Conservation (phyloP, 176 grass and related monocot species). For the Aegilops tauschii region DNA sequence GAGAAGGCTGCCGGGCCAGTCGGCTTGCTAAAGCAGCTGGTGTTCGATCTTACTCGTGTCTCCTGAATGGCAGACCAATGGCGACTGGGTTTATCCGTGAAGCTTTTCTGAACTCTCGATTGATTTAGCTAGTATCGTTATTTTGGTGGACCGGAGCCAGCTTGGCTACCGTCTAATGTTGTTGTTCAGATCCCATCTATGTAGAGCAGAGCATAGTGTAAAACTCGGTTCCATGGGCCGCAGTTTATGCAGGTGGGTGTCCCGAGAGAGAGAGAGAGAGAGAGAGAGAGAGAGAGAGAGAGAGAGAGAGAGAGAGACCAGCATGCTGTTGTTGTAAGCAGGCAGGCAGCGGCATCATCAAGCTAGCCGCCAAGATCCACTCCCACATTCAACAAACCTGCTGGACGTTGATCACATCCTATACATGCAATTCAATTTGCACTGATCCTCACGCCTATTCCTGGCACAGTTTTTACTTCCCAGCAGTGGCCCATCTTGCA, state of each 20-base stretch:
- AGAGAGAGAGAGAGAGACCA: no score
- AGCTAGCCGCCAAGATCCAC: neutral
- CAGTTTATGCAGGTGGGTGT: neutral
- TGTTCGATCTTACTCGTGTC: neutral
- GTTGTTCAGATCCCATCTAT: neutral
- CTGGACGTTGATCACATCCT: neutral
- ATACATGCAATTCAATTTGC: no score
- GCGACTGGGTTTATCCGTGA: neutral
- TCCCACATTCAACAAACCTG: neutral
- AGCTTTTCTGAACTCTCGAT: neutral
- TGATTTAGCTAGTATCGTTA: neutral
- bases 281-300: no score
- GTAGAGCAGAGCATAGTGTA: no score
- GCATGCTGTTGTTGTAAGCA: no score
- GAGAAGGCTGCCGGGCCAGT: neutral
- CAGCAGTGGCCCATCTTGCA: no score
- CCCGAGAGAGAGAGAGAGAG: neutral
- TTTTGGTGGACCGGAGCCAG: neutral
- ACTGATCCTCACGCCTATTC: no score
- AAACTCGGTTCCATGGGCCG: neutral
- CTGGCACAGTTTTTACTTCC: neutral
- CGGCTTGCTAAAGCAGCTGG: neutral
- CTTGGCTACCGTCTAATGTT: neutral
- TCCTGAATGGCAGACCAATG: neutral
- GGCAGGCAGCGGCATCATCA: no score